These are phyloP conservation scores for Bipolaris zeicola DNA, from an alignment of 2,329 filamentous ascomycete genomes.

Conservation along the genomic window DNA sequence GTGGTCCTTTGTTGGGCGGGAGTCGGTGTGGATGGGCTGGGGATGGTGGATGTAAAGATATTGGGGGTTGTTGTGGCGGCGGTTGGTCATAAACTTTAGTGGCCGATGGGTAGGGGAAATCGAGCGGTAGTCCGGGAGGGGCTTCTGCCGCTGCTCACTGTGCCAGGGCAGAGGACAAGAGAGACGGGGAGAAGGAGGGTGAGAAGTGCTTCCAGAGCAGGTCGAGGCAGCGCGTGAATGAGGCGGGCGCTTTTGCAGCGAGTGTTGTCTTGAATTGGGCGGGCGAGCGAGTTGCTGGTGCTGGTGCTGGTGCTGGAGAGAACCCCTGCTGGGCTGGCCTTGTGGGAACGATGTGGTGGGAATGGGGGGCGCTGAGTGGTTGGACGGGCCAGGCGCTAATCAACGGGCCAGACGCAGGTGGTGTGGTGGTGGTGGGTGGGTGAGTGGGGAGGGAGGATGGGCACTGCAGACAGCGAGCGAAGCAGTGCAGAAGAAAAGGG, in stretches of 20 bases:
- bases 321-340: constrained; percentile 30
- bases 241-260: background rate
- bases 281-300: constrained; percentile 7
- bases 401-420: constrained; percentile 9
- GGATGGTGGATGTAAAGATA: constrained; percentile 35
- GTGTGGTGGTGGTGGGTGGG: background rate
- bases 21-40: constrained; percentile 21
- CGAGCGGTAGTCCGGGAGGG: constrained; percentile 22
- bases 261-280: constrained; percentile 17
- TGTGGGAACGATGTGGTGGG: constrained; percentile 21
- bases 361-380: constrained; percentile 17
- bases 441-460: background rate
- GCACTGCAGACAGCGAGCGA: constrained; percentile 9
- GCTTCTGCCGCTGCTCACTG: constrained; percentile 7
- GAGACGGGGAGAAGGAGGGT: background rate
- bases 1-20: constrained; percentile 18
- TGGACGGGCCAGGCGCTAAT: constrained; percentile 10
- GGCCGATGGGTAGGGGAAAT: constrained; percentile 11
- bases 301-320: constrained; percentile 7
- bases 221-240: background rate
- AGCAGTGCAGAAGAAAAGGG: constrained; percentile 5
- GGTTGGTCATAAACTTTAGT: constrained; percentile 35
- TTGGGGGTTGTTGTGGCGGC: constrained; percentile 27
- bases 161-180: constrained; percentile 2
- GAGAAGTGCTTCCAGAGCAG: constrained; percentile 11